Evolutionary conservation across 2,329 filamentous ascomycete species (phyloP), one percentile per base, ranked within the genome.

Genomic region (Scedosporium boydii): DNA sequence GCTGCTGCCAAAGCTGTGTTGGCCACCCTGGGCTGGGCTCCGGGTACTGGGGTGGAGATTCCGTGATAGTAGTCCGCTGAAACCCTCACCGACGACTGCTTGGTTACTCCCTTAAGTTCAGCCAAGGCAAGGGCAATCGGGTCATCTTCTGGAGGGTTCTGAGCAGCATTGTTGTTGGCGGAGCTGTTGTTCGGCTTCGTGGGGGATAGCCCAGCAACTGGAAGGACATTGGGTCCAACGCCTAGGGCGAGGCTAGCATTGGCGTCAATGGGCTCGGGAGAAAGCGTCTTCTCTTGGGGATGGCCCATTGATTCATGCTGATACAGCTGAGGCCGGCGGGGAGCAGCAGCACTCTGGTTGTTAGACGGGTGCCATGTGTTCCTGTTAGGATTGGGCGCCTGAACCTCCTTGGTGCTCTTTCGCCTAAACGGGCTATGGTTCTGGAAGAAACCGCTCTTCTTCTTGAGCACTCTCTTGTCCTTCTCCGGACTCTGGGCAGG

Each of bases 11-110:
- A 68, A 16, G 60, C 63, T 3, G 63, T 60, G 41, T 62, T 62
- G 27, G 78, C 75, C 62, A 75, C 64, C 56, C 67, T 72, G 6
- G 74, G 71, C 57, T 77, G 77, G 56, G 72, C 70, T 6, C 79
- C 80, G 1, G 84, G 89, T 6, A 82, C 87, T 4, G 95, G 93
- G 1, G 93, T 96, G 12, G 90, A 80, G 65, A 99, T 88, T n/a
- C 95, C 93, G 70, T 96, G 91, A 74, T 96, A 97, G 64, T 90
- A 87, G 73, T 99, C 96, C 18, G 93, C 95, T n/a, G 95, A 96
- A 64, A 96, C 86, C n/a, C 96, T 86, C 58, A 84, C 81, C 3
- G 87, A 87, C 6, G 91, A 84, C 68, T 93, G 88, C 75, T 98
- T 98, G 0, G 80, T 82, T 4, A 93, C 89, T 0, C 88, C 91